Evolutionary conservation across 192 early-diverging fungal species (phyloP).

Genomic region (Backusella macrospora): DNA sequence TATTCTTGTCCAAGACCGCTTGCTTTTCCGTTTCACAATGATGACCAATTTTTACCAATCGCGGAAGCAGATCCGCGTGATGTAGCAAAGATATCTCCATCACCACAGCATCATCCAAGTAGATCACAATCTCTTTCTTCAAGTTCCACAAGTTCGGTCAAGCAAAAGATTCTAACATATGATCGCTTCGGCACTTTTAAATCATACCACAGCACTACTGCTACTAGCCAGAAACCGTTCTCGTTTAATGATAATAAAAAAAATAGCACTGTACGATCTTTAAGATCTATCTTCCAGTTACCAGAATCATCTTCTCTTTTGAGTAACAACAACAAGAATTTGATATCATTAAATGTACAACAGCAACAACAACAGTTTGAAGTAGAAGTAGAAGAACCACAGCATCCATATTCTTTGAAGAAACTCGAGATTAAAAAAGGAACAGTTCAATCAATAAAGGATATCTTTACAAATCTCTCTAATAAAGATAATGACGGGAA

Average conservation of each 20-base stretch:
- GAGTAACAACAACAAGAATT: background rate
- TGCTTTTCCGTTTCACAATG: slow-evolving; percentile 44
- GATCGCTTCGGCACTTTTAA: background rate
- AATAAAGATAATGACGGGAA: background rate
- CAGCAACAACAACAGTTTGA: background rate
- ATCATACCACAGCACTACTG: background rate
- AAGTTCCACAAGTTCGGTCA: background rate
- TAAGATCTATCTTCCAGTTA: slow-evolving; percentile 15
- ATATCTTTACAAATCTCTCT: background rate
- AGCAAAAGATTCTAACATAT: background rate
- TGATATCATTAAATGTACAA: too few relatives aligned
- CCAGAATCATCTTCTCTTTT: background rate
- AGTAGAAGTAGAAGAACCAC: background rate
- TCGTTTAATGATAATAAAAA: background rate
- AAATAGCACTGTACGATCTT: slow-evolving; percentile 18
- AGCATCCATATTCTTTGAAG: background rate
- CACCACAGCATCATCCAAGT: background rate
- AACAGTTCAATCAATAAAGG: slow-evolving; percentile 1
- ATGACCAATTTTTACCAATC: slow-evolving; percentile 38
- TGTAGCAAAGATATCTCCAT: slow-evolving; percentile 22
- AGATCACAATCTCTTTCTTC: background rate
- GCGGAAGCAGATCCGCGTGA: slow-evolving; percentile 37
- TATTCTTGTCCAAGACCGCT: slow-evolving; percentile 37
- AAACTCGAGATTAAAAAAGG: slow-evolving; percentile 4
- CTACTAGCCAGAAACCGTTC: background rate